Evolutionary conservation across 768 basidiomycete species (phyloP), one percentile per base, ranked within the genome.

Genomic region (Naganishia friedmannii): DNA sequence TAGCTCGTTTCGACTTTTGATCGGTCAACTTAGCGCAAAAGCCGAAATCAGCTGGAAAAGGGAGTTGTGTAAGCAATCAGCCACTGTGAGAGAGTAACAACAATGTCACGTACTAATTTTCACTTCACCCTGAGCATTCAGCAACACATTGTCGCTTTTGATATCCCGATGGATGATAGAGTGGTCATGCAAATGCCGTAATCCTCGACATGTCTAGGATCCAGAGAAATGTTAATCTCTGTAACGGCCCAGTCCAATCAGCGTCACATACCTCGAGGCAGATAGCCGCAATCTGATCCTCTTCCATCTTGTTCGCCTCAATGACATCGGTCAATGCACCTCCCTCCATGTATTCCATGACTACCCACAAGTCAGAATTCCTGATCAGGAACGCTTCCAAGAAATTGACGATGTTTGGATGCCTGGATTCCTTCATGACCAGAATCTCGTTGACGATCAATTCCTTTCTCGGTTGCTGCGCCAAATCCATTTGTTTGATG

Each of bases 281-380:
- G 74, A 97, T 96, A 76, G 90, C 89, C 17, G 91, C 88, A 60
- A 97, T 95, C 83, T 97, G 93, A 77, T 93, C 92, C 83, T 97
- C 93, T 78, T 91, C 91, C 72, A 98, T 82, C 51, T 91, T 87
- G 81, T 97, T 98, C 75, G 94, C 93, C 84, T 97, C 95, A 76
- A 99, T 97, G 53, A 99, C 90, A 82, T 98, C 95, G 29, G 93
- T 97, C 76, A 99, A 84, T 21, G 95, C 93, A 5, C 82, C 81
- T 48, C 94, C 94, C 82, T 70, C 94, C 95, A 98, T 98, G 82
- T 94, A 97, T 83, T 97, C 96, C 96, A 99, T 98, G 68, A 98
- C 93, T 46, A 99, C 93, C 96, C 96, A 98, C 3, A 99, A 85
- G 78, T 95, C 93, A 65, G 86, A 89, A 79, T 85, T 89, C 82